Conservation (phyloP, 1,284 basidiomycete species). For the Naganishia sp. region DNA sequence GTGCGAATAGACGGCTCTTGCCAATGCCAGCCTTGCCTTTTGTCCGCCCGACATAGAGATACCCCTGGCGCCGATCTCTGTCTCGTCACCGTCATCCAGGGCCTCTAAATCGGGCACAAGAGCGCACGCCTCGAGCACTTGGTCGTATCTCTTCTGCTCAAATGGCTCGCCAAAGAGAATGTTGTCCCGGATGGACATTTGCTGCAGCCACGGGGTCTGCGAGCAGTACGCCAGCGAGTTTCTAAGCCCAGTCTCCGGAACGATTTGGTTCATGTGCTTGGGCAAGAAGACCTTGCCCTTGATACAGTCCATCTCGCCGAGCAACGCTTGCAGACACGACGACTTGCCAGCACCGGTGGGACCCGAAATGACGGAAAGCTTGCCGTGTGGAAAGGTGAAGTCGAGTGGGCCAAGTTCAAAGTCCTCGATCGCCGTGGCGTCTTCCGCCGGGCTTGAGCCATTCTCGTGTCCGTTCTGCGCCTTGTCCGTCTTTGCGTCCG, state of each 20-base stretch:
- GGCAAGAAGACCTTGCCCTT: conserved; percentile 64
- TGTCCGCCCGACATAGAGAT: conserved; percentile 73
- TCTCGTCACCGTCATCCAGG: conserved; percentile 78
- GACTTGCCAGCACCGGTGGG: conserved; percentile 77
- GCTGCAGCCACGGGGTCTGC: conserved; percentile 80
- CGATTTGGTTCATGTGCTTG: conserved; percentile 61
- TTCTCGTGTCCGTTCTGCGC: conserved; percentile 28
- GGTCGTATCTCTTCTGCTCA: conserved; percentile 69
- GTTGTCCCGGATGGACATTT: conserved; percentile 59
- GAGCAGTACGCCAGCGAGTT: conserved; percentile 80
- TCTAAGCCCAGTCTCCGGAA: conserved; percentile 63
- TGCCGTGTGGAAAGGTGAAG: conserved; percentile 68
- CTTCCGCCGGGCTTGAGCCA: not conserved
- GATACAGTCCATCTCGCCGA: conserved; percentile 66
- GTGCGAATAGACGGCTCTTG: conserved; percentile 58
- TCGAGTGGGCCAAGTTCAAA: conserved; percentile 69
- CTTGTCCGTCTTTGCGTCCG: conserved; percentile 7
- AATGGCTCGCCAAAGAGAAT: conserved; percentile 69
- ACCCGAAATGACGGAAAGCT: conserved; percentile 69
- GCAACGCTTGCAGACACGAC: conserved; percentile 52
- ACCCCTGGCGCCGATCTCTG: conserved; percentile 69
- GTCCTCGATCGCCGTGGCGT: conserved; percentile 27
- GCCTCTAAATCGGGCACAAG: conserved; percentile 70
- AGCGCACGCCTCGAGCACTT: conserved; percentile 77
- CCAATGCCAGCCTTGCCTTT: conserved; percentile 65